These are phyloP conservation scores for Durusdinium trenchii DNA, from an alignment of 73 alveolate genomes.

Conservation along the genomic window DNA sequence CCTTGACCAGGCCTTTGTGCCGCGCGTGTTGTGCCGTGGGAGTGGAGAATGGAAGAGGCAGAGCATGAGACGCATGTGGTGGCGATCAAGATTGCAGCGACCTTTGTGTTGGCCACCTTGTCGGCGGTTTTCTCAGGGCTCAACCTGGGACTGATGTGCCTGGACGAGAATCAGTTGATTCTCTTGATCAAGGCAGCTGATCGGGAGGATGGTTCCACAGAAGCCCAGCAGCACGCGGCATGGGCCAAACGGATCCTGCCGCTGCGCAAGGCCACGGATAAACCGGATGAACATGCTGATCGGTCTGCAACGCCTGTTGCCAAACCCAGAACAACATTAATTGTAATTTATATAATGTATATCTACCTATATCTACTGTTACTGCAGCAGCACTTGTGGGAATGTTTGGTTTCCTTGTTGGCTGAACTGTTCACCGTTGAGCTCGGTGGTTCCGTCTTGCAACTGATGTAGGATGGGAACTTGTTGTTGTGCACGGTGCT, in stretches of 20 bases:
- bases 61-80: background rate
- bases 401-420: background rate
- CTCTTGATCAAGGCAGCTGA: conserved; percentile 9
- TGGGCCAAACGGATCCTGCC: conserved; percentile 47
- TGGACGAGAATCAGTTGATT: conserved; percentile 9
- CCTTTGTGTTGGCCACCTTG: background rate
- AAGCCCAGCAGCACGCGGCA: conserved; percentile 42
- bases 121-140: conserved; percentile 35
- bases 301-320: no score
- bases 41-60: no score
- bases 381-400: background rate
- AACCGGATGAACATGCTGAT: background rate
- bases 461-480: background rate
- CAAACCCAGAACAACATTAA: no score
- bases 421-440: background rate
- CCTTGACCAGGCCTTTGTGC: no score
- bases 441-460: background rate
- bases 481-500: conserved; percentile 25
- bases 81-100: background rate
- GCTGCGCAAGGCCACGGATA: background rate
- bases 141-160: conserved; percentile 35
- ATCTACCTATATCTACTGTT: no score
- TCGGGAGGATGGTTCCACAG: background rate
- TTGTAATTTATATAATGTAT: no score
- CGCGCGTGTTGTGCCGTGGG: no score